A percentile compares a stretch with the other conserved stretches of the same genome.
Conservation (phyloP, 345 rosid species). For the Orychophragmus violaceus region DNA sequence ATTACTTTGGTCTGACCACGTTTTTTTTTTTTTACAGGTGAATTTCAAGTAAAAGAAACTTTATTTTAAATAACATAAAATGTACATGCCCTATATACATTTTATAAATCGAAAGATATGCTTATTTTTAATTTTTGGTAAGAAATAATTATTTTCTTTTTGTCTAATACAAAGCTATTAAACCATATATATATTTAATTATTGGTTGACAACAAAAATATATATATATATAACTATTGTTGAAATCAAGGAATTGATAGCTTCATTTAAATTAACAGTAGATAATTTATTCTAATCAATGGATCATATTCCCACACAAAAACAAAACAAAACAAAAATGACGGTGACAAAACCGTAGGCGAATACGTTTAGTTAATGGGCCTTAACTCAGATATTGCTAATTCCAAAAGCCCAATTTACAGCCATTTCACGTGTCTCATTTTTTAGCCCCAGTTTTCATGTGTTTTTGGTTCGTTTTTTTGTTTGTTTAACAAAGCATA, state of each 20-base stretch:
- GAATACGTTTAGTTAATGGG: not conserved
- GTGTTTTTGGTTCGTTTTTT: not conserved
- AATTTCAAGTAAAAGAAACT: not conserved
- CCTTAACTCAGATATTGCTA: not conserved
- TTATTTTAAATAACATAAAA: not conserved
- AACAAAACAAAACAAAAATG: not conserved
- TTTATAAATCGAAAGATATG: not conserved
- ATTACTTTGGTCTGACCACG: slow-evolving; percentile 11
- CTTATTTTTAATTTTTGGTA: not conserved
- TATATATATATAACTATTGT: not conserved
- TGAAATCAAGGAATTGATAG: not conserved
- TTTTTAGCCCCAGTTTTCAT: not conserved
- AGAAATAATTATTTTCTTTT: not conserved
- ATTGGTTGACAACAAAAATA: too few relatives aligned
- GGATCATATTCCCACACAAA: not conserved
- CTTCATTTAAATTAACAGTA: not conserved
- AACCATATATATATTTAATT: not conserved
- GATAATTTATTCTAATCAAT: not conserved
- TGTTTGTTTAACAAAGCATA: not conserved
- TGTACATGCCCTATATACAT: not conserved
- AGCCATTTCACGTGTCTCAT: not conserved
- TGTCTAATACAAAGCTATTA: not conserved
- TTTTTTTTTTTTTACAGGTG: not conserved
- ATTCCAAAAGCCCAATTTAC: not conserved
- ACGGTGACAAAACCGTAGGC: slow-evolving; percentile 3